These are phyloP conservation scores for Candida rishiriensis DNA, from an alignment of 805 yeast species.

Conservation along the genomic window DNA sequence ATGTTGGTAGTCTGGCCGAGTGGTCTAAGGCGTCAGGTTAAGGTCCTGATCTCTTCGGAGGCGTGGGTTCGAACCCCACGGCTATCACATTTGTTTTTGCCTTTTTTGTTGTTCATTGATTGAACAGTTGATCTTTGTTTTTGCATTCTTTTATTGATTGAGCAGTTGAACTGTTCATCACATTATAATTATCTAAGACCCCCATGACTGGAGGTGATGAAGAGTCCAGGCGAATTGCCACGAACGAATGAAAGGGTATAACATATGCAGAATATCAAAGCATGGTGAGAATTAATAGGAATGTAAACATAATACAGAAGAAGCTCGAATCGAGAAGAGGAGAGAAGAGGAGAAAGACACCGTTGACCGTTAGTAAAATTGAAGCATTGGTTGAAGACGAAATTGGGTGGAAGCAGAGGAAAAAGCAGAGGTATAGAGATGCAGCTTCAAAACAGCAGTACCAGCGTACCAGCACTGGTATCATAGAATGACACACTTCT, in stretches of 20 bases:
- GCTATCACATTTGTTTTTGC: conserved; percentile 48
- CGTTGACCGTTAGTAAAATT: too few species aligned
- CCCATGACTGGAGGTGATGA: too few species aligned
- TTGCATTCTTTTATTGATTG: too few species aligned
- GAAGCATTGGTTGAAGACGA: too few species aligned
- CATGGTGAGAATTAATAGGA: background rate
- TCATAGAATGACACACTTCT: too few species aligned
- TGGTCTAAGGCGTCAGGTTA: conserved; percentile 40
- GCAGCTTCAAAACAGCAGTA: too few species aligned
- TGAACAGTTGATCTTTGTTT: conserved; percentile 9
- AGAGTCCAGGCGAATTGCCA: too few species aligned
- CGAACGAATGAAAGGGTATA: background rate
- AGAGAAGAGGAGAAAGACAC: background rate
- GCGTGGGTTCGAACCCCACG: conserved; percentile 87
- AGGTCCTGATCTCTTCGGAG: conserved; percentile 78
- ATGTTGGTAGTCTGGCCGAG: conserved; percentile 41
- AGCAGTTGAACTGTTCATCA: too few species aligned
- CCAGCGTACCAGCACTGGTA: too few species aligned
- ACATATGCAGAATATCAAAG: background rate
- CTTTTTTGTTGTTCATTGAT: conserved; percentile 16
- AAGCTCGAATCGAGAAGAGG: background rate
- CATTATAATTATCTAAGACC: too few species aligned
- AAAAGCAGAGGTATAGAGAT: too few species aligned
- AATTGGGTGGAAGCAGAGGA: too few species aligned
- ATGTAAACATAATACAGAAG: background rate